Evolutionary conservation across 2,329 filamentous ascomycete genomes (phyloP), one percentile per base, ranked within the genome.

Genomic region (Exophiala phaeomuriformis): DNA sequence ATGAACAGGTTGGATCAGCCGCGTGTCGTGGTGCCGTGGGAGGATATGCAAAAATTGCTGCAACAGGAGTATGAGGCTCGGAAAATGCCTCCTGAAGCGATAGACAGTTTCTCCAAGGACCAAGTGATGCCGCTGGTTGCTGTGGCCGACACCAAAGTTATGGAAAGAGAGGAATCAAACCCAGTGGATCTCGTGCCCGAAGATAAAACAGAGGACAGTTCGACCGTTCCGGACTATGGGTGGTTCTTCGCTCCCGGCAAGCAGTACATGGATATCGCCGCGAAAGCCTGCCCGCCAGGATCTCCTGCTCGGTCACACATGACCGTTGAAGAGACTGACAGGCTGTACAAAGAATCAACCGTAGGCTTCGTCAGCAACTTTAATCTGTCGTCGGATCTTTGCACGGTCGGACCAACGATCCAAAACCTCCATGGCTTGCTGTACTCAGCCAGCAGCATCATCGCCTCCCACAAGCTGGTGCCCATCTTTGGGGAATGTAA

Each of bases 401-500:
- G 83, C 66, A 83, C 83, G 53, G 80, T 86, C 49, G 80, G 82
- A 37, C 81, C 83, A 0, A 78, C 83, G 57, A 70, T 86, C 2
- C 76, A 82, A 53, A 75, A 77, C 40, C 74, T 84, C 1, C 80
- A 85, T 59, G 83, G 84, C 40, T 79, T 85, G 60, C 75, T 86
- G 43, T 82, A 84, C 63, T 74, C 78, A 45, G 80, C 82, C 0
- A 71, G 83, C 27, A 77, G 77, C 7, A 77, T 78, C 0, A 72
- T 76, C 1, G 73, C 80, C 1, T 83, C 80, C 37, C 77, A 76
- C 56, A 72, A 76, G 3, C 68, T 86, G 12, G 76, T 84, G 42
- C 83, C 83, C 19, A 73, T 87, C 64, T 86, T 87, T 58, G 79
- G 82, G 41, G 83, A 83, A 55, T 85, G 82, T 68, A 86, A 86